Evolutionary conservation across 106 monocot species (phyloP).

Genomic region (Apostasia shenzhenica): DNA sequence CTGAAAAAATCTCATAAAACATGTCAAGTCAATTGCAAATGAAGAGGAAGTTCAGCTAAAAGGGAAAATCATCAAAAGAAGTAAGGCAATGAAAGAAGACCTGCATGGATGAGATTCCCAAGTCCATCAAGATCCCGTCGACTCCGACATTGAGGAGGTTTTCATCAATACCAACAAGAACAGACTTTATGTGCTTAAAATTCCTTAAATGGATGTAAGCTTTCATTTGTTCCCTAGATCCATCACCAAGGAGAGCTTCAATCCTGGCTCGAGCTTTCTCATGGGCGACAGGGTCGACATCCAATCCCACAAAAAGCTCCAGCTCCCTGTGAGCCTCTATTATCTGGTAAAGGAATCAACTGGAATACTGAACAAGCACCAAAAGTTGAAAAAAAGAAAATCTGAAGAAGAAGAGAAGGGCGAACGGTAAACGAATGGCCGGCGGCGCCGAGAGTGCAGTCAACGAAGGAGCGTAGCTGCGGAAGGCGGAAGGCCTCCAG

Average conservation of each 20-base stretch:
- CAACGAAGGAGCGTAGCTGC: conserved; percentile 84
- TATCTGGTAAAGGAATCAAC: conserved; percentile 29
- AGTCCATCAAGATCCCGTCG: conserved; percentile 87
- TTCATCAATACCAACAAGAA: conserved; percentile 35
- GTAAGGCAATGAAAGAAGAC: conserved; percentile 7
- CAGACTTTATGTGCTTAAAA: conserved; percentile 75
- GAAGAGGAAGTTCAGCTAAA: too few relatives aligned
- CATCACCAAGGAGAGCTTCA: conserved; percentile 17
- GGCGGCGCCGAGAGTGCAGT: conserved; percentile 93
- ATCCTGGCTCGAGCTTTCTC: conserved; percentile 36
- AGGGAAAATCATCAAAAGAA: too few relatives aligned
- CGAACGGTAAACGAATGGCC: conserved; percentile 75
- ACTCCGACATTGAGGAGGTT: conserved; percentile 23
- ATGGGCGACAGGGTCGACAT: conserved; percentile 67
- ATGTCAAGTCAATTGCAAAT: too few relatives aligned
- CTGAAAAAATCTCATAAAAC: neutral
- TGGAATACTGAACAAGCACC: neutral
- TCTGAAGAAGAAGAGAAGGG: neutral
- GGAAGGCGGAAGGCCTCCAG: conserved; percentile 45
- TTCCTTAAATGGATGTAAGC: conserved; percentile 52
- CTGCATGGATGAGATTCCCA: conserved; percentile 99
- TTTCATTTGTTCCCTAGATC: conserved; percentile 17
- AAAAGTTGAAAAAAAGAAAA: neutral
- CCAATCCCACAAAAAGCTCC: conserved; percentile 73
- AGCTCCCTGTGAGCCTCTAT: conserved; percentile 68